These are phyloP conservation scores for Trichoderma guizhouense DNA, from an alignment of 2,329 filamentous ascomycete species.

Conservation along the genomic window DNA sequence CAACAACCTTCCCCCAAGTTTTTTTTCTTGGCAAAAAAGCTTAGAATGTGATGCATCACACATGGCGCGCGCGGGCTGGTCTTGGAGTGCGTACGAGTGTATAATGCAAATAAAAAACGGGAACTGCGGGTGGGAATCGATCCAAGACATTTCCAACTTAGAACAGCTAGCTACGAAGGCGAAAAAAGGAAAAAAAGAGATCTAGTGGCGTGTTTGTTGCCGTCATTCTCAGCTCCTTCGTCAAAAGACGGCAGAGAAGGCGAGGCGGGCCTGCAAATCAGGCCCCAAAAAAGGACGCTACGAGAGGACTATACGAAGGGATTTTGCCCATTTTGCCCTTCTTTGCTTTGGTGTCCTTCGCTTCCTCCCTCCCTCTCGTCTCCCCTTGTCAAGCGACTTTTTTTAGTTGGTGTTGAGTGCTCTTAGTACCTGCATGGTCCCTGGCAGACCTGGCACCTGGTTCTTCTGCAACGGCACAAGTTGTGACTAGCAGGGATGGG, in stretches of 20 bases:
- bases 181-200: too few species aligned
- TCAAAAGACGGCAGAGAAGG: background rate
- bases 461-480: background rate
- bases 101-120: background rate
- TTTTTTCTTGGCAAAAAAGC: background rate
- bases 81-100: background rate
- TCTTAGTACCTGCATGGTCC: background rate
- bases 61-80: background rate
- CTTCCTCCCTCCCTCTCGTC: background rate
- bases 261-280: background rate
- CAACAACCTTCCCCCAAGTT: background rate
- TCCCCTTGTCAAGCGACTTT: background rate
- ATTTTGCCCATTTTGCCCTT: background rate
- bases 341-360: background rate
- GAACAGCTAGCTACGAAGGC: background rate
- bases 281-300: background rate
- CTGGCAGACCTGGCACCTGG: background rate
- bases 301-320: background rate
- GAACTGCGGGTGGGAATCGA: background rate
- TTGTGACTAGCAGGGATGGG: background rate
- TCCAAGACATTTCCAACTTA: background rate
- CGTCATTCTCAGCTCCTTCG: background rate
- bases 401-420: too few species aligned
- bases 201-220: background rate
- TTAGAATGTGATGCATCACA: background rate